phyloP scores from a whole-genome alignment of 2,329 filamentous ascomycete genomes.

The Penicillium nordicum region DNA sequence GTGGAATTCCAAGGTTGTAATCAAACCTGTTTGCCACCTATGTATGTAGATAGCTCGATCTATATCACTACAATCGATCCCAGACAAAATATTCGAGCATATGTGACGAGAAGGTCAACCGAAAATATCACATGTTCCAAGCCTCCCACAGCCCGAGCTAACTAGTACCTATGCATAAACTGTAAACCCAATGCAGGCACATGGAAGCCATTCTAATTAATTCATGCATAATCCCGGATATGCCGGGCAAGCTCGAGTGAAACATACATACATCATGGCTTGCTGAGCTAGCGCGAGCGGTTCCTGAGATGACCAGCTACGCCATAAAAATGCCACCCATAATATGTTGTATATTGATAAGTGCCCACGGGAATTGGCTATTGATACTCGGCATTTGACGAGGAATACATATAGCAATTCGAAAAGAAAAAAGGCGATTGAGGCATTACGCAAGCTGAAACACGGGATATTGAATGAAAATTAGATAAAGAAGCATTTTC shows the following conservation, averaged over 20 bases:
- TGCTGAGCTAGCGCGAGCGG: not conserved
- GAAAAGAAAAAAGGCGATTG: not conserved
- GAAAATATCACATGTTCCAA: not conserved
- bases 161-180: not conserved
- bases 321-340: not conserved
- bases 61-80: not conserved
- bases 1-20: not conserved
- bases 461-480: not conserved
- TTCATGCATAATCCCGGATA: not conserved
- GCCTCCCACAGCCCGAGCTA: not conserved
- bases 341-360: not conserved
- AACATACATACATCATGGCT: conserved; percentile 2
- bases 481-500: conserved; percentile 3
- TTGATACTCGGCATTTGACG: not conserved
- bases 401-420: not conserved
- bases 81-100: not conserved
- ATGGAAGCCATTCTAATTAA: not conserved
- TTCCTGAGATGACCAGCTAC: not conserved
- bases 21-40: not conserved
- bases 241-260: not conserved
- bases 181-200: not conserved
- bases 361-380: not conserved
- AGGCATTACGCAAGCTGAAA: conserved; percentile 4
- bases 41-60: not conserved
- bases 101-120: too few species aligned